A percentile compares a stretch with the other conserved stretches of the same genome.
phyloP scores from a whole-genome alignment of 371 early-diverging fungal species.

The Saksenaea vasiformis region DNA sequence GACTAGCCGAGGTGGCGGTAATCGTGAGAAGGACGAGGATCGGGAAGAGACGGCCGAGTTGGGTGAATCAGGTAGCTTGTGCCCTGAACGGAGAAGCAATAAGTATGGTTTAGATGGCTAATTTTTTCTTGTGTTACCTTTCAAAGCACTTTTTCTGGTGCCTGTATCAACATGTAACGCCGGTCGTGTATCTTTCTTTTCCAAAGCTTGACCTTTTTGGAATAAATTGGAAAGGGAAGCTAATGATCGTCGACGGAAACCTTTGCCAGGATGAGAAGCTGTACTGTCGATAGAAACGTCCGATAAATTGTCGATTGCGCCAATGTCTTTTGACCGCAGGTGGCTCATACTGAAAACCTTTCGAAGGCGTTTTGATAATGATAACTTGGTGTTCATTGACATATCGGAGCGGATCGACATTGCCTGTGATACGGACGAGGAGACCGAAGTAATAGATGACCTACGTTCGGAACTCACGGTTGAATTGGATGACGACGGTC shows the following conservation, averaged over 20 bases:
- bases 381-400: conserved; percentile 36
- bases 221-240: conserved; percentile 41
- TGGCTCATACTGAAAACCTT: conserved; percentile 55
- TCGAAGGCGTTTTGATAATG: conserved; percentile 47
- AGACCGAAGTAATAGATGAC: conserved; percentile 40
- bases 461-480: conserved; percentile 21
- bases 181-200: conserved; percentile 26
- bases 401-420: conserved; percentile 31
- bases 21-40: conserved; percentile 26
- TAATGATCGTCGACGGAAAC: conserved; percentile 43
- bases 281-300: conserved; percentile 10
- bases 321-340: conserved; percentile 20
- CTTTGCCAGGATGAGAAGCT: conserved; percentile 12
- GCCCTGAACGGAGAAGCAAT: conserved; percentile 1
- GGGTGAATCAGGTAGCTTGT: conserved; percentile 35
- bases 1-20: conserved; percentile 19
- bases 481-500: conserved; percentile 14
- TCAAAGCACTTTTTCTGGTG: conserved; percentile 25
- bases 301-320: conserved; percentile 3
- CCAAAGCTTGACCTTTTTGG: conserved; percentile 17
- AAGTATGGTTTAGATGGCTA: background rate
- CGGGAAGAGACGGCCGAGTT: conserved; percentile 36
- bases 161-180: conserved; percentile 34
- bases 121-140: conserved; percentile 27
- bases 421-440: conserved; percentile 21